Evolutionary conservation across 495 filamentous ascomycete genomes (phyloP).

Genomic region (Platismatia glauca): DNA sequence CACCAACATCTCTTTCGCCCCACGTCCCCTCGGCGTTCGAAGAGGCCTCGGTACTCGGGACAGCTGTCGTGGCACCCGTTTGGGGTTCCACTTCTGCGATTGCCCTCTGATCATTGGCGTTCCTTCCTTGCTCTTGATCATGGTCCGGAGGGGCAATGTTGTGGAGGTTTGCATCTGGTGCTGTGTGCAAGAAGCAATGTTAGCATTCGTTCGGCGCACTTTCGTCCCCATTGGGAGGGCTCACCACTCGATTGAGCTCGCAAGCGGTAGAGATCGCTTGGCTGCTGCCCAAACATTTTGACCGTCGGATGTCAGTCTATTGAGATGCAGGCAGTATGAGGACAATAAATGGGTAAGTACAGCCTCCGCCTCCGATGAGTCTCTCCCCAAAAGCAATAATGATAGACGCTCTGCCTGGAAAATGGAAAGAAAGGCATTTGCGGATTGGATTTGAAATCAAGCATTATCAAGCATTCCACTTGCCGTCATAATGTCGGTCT

Average conservation of each 20-base stretch:
- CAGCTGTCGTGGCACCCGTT: slow-evolving; percentile 22
- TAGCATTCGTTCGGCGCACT: background rate
- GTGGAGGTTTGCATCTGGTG: slow-evolving; percentile 16
- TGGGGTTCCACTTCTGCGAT: slow-evolving; percentile 15
- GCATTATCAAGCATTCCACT: too few relatives aligned
- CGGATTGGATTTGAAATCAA: background rate
- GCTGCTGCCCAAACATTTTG: slow-evolving; percentile 23
- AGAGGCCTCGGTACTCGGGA: slow-evolving; percentile 15
- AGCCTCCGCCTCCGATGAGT: background rate
- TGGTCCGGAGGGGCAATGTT: slow-evolving; percentile 9
- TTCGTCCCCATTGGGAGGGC: background rate
- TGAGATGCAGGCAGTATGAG: background rate
- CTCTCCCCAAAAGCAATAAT: background rate
- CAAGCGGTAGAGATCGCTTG: slow-evolving; percentile 21
- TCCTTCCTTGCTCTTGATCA: background rate
- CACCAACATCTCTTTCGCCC: slow-evolving; percentile 64
- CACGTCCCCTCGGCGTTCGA: slow-evolving; percentile 49
- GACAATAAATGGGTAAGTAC: background rate
- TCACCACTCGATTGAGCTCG: slow-evolving; percentile 19
- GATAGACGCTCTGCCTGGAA: too few relatives aligned
- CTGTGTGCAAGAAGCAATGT: background rate
- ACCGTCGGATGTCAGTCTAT: background rate
- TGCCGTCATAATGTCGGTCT: too few relatives aligned
- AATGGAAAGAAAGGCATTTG: too few relatives aligned
- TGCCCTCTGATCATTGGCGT: background rate